Evolutionary conservation across 495 filamentous ascomycete genomes (phyloP).

Genomic region (Astrothelium subdiscretum): DNA sequence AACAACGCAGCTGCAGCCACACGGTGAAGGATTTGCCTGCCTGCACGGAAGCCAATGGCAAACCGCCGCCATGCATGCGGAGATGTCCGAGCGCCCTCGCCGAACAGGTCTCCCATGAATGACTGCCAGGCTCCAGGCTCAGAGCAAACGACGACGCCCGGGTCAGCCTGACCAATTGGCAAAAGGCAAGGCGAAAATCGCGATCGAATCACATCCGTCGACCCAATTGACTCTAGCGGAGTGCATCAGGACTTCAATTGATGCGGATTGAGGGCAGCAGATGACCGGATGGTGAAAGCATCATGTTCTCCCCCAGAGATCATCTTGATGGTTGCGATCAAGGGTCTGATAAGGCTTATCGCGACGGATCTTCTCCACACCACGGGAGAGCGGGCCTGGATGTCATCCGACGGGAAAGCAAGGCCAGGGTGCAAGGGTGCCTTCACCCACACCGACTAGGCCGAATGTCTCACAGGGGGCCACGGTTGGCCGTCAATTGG

Average conservation of each 20-base stretch:
- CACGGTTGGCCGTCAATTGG: background rate
- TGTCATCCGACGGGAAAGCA: slow-evolving; percentile 1
- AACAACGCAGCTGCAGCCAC: background rate
- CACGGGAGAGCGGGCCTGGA: background rate
- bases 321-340: background rate
- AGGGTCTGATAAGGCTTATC: slow-evolving; percentile 2
- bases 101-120: too few species aligned
- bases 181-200: background rate
- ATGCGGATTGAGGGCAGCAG: background rate
- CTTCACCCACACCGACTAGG: background rate
- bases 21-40: background rate
- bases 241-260: background rate
- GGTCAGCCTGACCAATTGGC: background rate
- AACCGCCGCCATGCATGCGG: background rate
- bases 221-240: background rate
- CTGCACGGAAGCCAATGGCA: background rate
- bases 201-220: background rate
- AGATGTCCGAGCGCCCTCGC: background rate
- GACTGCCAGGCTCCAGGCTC: background rate
- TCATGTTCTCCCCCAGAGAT: background rate
- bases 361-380: background rate
- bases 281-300: background rate
- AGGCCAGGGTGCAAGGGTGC: background rate
- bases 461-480: background rate
- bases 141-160: background rate